Evolutionary conservation across 73 alveolate genomes (phyloP).

Genomic region (Paraurostyla sp.): DNA sequence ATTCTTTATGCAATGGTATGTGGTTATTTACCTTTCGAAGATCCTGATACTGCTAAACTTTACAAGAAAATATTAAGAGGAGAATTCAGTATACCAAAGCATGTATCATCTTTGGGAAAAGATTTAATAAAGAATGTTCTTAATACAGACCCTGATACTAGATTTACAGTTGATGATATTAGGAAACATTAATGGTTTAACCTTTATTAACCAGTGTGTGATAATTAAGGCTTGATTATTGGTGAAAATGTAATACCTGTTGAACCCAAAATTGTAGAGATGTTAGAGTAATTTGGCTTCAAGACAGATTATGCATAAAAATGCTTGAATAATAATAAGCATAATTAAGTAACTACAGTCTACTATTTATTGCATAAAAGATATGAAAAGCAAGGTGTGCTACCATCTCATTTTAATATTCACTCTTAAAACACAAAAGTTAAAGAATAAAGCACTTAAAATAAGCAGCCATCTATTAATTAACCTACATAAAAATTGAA

Average conservation of each 20-base stretch:
- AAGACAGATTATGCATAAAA: slow-evolving; percentile 79
- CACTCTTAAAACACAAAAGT: background rate
- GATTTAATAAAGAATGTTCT: slow-evolving; percentile 87
- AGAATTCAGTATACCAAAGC: slow-evolving; percentile 87
- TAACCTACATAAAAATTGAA: background rate
- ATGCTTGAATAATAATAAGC: slow-evolving; percentile 79
- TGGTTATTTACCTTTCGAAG: slow-evolving; percentile 87
- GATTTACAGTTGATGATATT: slow-evolving; percentile 87
- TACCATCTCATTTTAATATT: slow-evolving; percentile 48
- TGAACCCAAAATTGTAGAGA: slow-evolving; percentile 82
- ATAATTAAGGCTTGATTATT: slow-evolving; percentile 83
- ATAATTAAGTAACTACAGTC: slow-evolving; percentile 88
- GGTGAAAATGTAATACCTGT: slow-evolving; percentile 89
- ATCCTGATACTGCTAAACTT: slow-evolving; percentile 78
- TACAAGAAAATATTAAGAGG: slow-evolving; percentile 87
- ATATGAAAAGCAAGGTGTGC: slow-evolving; percentile 45
- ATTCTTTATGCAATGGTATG: slow-evolving; percentile 78
- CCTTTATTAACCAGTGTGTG: slow-evolving; percentile 67
- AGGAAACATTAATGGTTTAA: slow-evolving; percentile 93
- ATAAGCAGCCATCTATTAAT: background rate
- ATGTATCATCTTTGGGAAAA: slow-evolving; percentile 85
- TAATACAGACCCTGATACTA: slow-evolving; percentile 90
- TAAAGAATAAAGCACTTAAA: background rate
- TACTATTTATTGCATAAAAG: slow-evolving; percentile 78
- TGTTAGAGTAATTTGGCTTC: slow-evolving; percentile 60